Evolutionary conservation across 2,329 filamentous ascomycete genomes (phyloP).

Genomic region (Botrytis porri): DNA sequence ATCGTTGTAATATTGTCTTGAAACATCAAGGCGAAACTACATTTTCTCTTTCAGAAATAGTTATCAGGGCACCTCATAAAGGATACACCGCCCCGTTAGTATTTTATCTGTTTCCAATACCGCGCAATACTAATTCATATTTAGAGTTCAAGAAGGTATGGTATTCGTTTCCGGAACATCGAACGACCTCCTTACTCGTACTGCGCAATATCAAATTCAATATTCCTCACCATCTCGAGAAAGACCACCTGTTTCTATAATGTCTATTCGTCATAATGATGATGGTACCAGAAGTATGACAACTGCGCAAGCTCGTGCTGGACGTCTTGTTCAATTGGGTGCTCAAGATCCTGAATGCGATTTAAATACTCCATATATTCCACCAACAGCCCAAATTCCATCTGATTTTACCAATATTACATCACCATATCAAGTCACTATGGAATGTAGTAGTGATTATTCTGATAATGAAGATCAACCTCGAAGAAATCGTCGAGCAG

Average conservation of each 20-base stretch:
- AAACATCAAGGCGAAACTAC: slow-evolving; percentile 75
- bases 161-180: slow-evolving; percentile 86
- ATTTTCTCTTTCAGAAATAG: slow-evolving; percentile 79
- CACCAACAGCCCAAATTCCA: slow-evolving; percentile 53
- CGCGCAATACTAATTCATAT: slow-evolving; percentile 26
- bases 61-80: slow-evolving; percentile 78
- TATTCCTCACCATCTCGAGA: slow-evolving; percentile 45
- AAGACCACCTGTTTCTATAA: slow-evolving; percentile 39
- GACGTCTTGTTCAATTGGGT: slow-evolving; percentile 46
- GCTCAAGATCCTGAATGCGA: slow-evolving; percentile 40
- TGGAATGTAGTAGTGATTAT: slow-evolving; percentile 53
- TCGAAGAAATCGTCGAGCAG: slow-evolving; percentile 51
- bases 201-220: slow-evolving; percentile 72
- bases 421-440: slow-evolving; percentile 54
- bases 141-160: slow-evolving; percentile 83
- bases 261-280: slow-evolving; percentile 53
- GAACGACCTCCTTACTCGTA: slow-evolving; percentile 70
- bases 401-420: slow-evolving; percentile 50
- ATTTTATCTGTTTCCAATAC: neutral
- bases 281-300: slow-evolving; percentile 51
- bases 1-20: slow-evolving; percentile 81
- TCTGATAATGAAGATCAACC: slow-evolving; percentile 45
- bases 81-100: slow-evolving; percentile 86
- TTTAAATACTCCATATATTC: slow-evolving; percentile 25
- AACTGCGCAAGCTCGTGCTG: slow-evolving; percentile 44